These are phyloP conservation scores for Heracleum sosnowskyi DNA, from an alignment of 129 eudicot species.

Conservation along the genomic window DNA sequence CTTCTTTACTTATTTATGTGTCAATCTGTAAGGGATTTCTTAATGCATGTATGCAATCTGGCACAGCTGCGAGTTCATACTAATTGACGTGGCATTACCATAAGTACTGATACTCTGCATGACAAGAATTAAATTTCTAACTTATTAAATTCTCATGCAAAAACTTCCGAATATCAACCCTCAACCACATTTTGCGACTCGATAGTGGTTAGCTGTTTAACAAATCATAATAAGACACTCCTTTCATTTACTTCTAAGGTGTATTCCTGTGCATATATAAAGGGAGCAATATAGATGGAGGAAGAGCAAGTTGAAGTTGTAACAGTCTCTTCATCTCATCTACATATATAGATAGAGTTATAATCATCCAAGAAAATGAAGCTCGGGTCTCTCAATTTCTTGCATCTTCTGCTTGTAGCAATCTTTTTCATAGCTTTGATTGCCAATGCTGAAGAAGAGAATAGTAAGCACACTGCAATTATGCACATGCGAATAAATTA, in stretches of 20 bases:
- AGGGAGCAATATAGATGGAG: background rate
- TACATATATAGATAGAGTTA: background rate
- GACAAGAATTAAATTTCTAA: too few species aligned
- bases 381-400: background rate
- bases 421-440: background rate
- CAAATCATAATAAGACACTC: background rate
- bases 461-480: background rate
- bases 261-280: background rate
- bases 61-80: too few species aligned
- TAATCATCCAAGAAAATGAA: background rate
- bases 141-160: background rate
- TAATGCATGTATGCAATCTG: too few species aligned
- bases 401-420: background rate
- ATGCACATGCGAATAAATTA: background rate
- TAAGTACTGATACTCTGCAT: background rate
- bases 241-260: background rate
- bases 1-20: too few species aligned
- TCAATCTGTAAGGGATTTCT: background rate
- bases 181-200: background rate
- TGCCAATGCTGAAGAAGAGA: slow-evolving; percentile 3
- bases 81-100: background rate
- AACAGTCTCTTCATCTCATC: background rate
- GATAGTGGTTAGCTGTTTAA: background rate
- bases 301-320: background rate
- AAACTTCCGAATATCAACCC: background rate